A percentile compares a stretch with the other conserved stretches of the same genome.
These are phyloP conservation scores for Coemansia asiatica DNA, from an alignment of 192 early-diverging fungal genomes.

Conservation along the genomic window DNA sequence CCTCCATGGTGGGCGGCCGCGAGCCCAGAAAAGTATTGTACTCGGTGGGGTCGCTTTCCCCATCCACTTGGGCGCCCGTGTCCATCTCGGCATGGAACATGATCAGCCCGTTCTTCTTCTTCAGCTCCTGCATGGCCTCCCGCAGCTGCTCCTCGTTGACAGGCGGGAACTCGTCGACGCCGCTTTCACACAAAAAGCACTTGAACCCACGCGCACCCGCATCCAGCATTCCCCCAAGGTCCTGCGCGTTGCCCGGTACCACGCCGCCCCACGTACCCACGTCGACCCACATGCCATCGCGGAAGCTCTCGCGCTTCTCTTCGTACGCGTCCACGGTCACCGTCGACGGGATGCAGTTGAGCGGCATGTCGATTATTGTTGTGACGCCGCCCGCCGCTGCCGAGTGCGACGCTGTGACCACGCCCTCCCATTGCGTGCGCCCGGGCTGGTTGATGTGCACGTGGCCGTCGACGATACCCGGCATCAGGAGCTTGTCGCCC, in stretches of 20 bases:
- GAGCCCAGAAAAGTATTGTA: slow-evolving; percentile 70
- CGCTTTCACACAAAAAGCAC: slow-evolving; percentile 81
- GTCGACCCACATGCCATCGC: slow-evolving; percentile 72
- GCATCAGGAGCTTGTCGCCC: slow-evolving; percentile 64
- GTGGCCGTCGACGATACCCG: slow-evolving; percentile 76
- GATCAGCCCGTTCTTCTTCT: slow-evolving; percentile 58
- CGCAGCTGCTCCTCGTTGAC: slow-evolving; percentile 70
- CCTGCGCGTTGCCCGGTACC: slow-evolving; percentile 68
- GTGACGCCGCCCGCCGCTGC: slow-evolving; percentile 83
- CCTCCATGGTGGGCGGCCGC: slow-evolving; percentile 71
- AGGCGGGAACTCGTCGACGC: slow-evolving; percentile 82
- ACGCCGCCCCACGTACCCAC: slow-evolving; percentile 80
- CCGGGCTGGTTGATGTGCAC: slow-evolving; percentile 86
- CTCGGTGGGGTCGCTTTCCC: slow-evolving; percentile 55
- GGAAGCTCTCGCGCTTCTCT: slow-evolving; percentile 65
- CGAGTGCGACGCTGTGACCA: slow-evolving; percentile 74
- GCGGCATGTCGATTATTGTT: slow-evolving; percentile 81
- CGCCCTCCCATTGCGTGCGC: slow-evolving; percentile 83
- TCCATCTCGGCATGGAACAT: slow-evolving; percentile 82
- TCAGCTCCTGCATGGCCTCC: slow-evolving; percentile 65
- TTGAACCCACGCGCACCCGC: slow-evolving; percentile 78
- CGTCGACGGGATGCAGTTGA: slow-evolving; percentile 86
- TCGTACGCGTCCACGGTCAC: slow-evolving; percentile 68
- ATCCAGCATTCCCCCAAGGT: slow-evolving; percentile 65
- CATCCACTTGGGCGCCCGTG: slow-evolving; percentile 30